Evolutionary conservation across 2,329 filamentous ascomycete genomes (phyloP).

Genomic region (Chrysoporthe puriensis): DNA sequence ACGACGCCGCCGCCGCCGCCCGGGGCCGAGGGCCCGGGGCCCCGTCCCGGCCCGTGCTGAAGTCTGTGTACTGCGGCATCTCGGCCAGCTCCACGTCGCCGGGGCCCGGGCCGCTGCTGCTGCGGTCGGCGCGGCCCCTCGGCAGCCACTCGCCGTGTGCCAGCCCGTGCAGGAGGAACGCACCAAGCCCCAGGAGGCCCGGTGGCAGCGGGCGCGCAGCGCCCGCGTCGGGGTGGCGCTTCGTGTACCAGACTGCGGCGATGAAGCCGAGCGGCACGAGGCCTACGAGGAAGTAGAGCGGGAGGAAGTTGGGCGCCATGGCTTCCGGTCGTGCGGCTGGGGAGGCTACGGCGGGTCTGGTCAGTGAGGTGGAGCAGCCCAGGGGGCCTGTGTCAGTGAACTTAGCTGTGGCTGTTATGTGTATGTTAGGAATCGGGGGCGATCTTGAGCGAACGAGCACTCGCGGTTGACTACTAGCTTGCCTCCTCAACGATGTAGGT

Average conservation of each 20-base stretch:
- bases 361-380: background rate
- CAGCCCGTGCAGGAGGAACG: background rate
- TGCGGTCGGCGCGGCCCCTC: background rate
- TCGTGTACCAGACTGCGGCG: background rate
- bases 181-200: background rate
- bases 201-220: background rate
- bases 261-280: constrained; percentile 21
- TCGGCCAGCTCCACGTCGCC: background rate
- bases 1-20: background rate
- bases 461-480: no score
- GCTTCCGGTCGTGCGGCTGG: background rate
- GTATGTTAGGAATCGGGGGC: no score
- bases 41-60: constrained; percentile 2
- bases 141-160: background rate
- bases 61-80: background rate
- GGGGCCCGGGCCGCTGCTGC: background rate
- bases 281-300: constrained; percentile 20
- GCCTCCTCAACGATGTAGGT: no score
- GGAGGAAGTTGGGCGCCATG: constrained; percentile 18
- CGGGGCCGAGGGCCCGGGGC: background rate
- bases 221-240: background rate
- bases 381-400: no score
- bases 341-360: background rate
- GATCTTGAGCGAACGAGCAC: no score
- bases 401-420: no score